phyloP scores from a whole-genome alignment of 176 grass and related monocot genomes.

The Musa acuminata region DNA sequence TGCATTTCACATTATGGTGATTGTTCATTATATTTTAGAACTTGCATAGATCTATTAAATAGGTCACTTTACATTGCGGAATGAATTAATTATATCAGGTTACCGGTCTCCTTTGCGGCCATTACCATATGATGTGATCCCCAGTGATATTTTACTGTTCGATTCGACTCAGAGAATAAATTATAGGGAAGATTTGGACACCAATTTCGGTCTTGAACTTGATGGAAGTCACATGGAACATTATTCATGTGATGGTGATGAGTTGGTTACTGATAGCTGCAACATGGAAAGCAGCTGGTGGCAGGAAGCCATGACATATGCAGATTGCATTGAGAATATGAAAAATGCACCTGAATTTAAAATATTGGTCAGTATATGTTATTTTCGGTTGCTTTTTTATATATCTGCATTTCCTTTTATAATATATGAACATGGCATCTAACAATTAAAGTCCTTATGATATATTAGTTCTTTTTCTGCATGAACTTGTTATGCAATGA shows the following conservation, averaged over 20 bases:
- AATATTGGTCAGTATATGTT: slow-evolving; percentile 37
- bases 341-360: slow-evolving; percentile 12
- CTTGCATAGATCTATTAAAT: not conserved
- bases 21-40: not conserved
- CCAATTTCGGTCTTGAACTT: slow-evolving; percentile 25
- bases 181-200: slow-evolving; percentile 32
- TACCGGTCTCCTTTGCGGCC: slow-evolving; percentile 75
- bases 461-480: not conserved
- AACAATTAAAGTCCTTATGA: not conserved
- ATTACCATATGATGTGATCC: slow-evolving; percentile 50
- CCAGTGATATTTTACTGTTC: slow-evolving; percentile 22
- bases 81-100: slow-evolving; percentile 33
- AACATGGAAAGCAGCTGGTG: slow-evolving; percentile 65
- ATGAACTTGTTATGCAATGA: not conserved
- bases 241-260: not conserved
- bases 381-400: not conserved
- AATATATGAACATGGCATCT: not conserved
- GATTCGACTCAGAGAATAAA: slow-evolving; percentile 32
- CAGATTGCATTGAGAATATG: slow-evolving; percentile 53
- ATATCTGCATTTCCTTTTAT: not conserved
- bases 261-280: slow-evolving; percentile 14
- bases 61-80: not conserved
- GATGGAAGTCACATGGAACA: not conserved
- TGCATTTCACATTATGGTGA: not conserved
- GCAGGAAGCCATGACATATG: slow-evolving; percentile 65